phyloP scores from a whole-genome alignment of 2,329 filamentous ascomycete genomes.

The Colletotrichum lindemuthianum region DNA sequence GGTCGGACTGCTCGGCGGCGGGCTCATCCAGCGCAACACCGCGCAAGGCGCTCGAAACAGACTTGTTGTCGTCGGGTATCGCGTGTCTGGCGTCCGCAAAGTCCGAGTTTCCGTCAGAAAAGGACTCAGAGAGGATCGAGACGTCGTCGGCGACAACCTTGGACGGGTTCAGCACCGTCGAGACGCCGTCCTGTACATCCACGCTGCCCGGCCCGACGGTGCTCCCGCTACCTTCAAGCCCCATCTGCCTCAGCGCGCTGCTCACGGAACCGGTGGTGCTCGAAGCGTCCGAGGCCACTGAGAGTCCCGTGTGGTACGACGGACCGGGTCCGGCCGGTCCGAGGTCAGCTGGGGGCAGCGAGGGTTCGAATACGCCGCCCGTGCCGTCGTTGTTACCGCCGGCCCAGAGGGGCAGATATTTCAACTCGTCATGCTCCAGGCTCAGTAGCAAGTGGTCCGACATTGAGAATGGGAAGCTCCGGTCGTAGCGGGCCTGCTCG shows the following conservation, averaged over 20 bases:
- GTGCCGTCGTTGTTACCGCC: conserved; percentile 64
- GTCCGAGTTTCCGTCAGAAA: conserved; percentile 44
- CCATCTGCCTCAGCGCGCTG: conserved; percentile 47
- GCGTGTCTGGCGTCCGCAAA: conserved; percentile 48
- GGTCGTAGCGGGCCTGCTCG: conserved; percentile 38
- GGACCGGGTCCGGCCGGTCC: conserved; percentile 59
- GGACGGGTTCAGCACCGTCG: conserved; percentile 46
- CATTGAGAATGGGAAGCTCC: conserved; percentile 47
- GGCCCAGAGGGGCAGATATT: conserved; percentile 73
- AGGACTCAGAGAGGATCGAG: conserved; percentile 49
- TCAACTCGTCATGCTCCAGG: conserved; percentile 66
- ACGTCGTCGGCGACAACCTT: conserved; percentile 47
- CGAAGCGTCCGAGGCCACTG: conserved; percentile 47
- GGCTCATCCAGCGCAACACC: conserved; percentile 23
- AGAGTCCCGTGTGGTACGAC: conserved; percentile 56
- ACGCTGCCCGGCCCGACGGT: conserved; percentile 47
- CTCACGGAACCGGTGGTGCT: conserved; percentile 49
- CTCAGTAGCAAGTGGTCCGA: conserved; percentile 61
- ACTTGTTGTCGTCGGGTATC: conserved; percentile 46
- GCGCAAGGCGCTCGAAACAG: conserved; percentile 37
- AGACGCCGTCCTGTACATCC: conserved; percentile 52
- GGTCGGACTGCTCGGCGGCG: conserved; percentile 7
- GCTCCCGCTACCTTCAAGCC: conserved; percentile 43
- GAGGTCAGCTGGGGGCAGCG: conserved; percentile 53
- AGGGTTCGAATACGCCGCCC: conserved; percentile 58